Conservation (phyloP, 225 moss, liverwort and hornwort species). For the Antitrichia curtipendula region DNA sequence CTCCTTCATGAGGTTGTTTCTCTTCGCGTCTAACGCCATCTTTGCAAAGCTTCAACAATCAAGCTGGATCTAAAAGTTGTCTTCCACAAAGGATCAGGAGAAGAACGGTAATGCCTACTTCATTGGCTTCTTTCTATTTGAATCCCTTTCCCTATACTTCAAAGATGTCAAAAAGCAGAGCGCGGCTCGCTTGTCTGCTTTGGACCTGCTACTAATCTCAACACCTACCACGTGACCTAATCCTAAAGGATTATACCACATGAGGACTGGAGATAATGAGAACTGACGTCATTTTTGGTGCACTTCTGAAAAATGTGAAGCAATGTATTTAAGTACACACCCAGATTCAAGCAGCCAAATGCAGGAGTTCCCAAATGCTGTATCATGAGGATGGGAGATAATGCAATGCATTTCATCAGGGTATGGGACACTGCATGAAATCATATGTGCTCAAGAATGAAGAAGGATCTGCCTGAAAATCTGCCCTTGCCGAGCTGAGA, state of each 20-base stretch:
- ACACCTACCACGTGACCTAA: neutral
- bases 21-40: conserved; percentile 13
- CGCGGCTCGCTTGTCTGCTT: neutral
- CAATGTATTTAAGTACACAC: neutral
- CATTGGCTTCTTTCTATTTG: neutral
- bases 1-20: conserved; percentile 23
- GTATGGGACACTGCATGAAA: neutral
- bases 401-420: neutral
- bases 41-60: neutral
- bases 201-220: neutral
- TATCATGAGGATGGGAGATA: neutral
- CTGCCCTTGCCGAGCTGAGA: neutral
- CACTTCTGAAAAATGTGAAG: neutral
- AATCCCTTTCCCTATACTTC: neutral
- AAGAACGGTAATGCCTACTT: neutral
- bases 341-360: neutral
- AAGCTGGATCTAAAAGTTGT: neutral
- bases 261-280: neutral
- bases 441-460: neutral
- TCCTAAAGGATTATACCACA: neutral
- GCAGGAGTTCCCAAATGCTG: neutral
- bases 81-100: neutral
- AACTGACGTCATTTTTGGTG: neutral
- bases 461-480: neutral
- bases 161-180: neutral